Percentiles rank a stretch among this genome's conserved stretches.
phyloP scores from a whole-genome alignment of 768 basidiomycete species.

The Phlebiopsis gigantea region DNA sequence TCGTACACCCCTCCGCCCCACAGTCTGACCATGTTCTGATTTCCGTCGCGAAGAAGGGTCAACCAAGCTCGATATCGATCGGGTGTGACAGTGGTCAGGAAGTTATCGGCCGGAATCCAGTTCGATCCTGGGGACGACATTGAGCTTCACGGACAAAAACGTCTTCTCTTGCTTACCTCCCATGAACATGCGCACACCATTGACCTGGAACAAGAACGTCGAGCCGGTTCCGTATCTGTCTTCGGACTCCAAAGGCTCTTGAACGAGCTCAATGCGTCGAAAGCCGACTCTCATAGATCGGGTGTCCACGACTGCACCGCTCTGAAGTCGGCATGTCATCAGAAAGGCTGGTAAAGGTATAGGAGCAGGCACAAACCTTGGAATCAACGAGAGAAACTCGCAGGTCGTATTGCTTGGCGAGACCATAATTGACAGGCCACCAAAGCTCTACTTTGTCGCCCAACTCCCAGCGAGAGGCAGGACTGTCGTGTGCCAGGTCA shows the following conservation, averaged over 20 bases:
- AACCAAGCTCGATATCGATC: slow-evolving; percentile 33
- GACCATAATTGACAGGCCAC: background rate
- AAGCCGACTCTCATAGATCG: slow-evolving; percentile 33
- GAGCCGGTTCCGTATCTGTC: slow-evolving; percentile 31
- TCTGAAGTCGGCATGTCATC: background rate
- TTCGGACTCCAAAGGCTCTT: slow-evolving; percentile 34
- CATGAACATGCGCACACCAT: background rate
- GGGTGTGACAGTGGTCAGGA: background rate
- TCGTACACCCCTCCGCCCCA: slow-evolving; percentile 93
- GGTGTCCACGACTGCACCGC: slow-evolving; percentile 10
- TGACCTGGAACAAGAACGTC: slow-evolving; percentile 26
- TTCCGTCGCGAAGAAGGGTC: slow-evolving; percentile 72
- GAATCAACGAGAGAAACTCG: background rate
- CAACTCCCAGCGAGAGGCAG: background rate
- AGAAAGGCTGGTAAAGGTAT: background rate
- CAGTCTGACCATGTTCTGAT: slow-evolving; percentile 87
- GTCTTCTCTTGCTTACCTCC: background rate
- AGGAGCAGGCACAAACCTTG: background rate
- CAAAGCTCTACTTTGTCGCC: background rate
- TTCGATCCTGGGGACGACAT: background rate
- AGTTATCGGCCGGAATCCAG: background rate
- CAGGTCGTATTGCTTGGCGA: background rate
- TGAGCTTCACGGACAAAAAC: background rate
- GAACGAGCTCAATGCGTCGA: slow-evolving; percentile 37
- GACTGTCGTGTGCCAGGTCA: no score